A percentile compares a stretch with the other conserved stretches of the same genome.
These are phyloP conservation scores for Auriscalpium orientale DNA, from an alignment of 768 basidiomycete species.

Conservation along the genomic window DNA sequence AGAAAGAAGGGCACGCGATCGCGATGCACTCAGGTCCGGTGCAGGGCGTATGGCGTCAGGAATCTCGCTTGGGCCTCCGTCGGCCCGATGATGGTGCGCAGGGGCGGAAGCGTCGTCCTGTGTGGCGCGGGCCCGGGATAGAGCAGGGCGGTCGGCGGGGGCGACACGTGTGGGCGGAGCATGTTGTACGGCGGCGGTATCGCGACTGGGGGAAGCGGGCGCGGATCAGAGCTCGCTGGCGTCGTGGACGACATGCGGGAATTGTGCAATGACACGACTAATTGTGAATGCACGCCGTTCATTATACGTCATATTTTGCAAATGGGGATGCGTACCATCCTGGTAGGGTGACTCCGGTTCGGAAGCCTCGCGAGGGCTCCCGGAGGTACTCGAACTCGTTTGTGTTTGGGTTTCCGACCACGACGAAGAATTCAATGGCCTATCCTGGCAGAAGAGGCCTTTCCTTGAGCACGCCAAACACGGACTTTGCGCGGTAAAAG, in stretches of 20 bases:
- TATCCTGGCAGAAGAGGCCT: constrained; percentile 8
- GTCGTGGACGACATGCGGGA: background rate
- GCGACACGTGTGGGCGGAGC: background rate
- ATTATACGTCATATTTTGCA: background rate
- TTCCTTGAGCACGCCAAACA: constrained; percentile 8
- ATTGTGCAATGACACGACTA: background rate
- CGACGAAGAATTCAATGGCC: background rate
- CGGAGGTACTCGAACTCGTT: background rate
- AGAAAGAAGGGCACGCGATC: no score
- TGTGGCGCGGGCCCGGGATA: background rate
- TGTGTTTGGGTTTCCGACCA: background rate
- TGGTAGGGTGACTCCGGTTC: background rate
- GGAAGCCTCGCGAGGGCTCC: background rate
- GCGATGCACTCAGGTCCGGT: background rate
- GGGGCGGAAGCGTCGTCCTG: background rate
- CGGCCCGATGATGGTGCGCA: background rate
- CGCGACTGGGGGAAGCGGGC: background rate
- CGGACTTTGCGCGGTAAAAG: constrained; percentile 1
- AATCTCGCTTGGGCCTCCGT: background rate
- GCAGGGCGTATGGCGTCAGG: background rate
- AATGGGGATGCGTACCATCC: background rate
- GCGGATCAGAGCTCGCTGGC: background rate
- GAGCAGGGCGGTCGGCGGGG: background rate
- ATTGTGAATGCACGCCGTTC: background rate
- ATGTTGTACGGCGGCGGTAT: background rate